These are phyloP conservation scores for Nepenthes gracilis DNA, from an alignment of 148 eudicot genomes.

Conservation along the genomic window DNA sequence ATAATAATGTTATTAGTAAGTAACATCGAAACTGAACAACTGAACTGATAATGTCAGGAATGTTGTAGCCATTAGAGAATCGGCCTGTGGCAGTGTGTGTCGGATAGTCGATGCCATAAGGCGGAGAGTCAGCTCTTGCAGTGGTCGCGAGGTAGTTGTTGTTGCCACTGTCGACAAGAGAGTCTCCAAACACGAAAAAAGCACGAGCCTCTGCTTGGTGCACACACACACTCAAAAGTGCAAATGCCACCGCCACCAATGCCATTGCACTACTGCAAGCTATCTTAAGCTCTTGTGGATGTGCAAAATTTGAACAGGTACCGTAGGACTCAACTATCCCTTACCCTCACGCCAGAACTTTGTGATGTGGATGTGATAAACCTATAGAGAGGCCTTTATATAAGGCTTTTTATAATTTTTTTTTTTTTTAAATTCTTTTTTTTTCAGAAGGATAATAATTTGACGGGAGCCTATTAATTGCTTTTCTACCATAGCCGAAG, in stretches of 20 bases:
- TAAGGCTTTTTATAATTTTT: too few relatives aligned
- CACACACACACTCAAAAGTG: background rate
- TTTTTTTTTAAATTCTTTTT: too few relatives aligned
- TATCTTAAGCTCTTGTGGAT: too few relatives aligned
- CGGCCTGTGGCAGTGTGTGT: constrained; percentile 49
- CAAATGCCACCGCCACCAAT: background rate
- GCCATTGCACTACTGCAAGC: background rate
- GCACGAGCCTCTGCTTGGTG: constrained; percentile 27
- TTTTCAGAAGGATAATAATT: too few relatives aligned
- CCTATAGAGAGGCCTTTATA: too few relatives aligned
- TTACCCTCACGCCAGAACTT: too few relatives aligned
- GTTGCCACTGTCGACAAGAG: constrained; percentile 62
- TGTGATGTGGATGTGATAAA: too few relatives aligned
- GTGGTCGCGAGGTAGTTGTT: constrained; percentile 60
- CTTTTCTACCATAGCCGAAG: too few relatives aligned
- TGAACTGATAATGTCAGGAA: constrained; percentile 67
- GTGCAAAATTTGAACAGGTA: too few relatives aligned
- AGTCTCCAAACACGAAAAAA: constrained; percentile 66
- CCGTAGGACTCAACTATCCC: too few relatives aligned
- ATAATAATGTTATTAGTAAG: too few relatives aligned
- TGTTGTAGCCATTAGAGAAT: constrained; percentile 65
- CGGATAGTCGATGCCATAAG: constrained; percentile 69
- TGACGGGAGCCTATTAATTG: too few relatives aligned
- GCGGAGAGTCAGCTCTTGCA: constrained; percentile 62
- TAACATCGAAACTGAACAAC: background rate